These are phyloP conservation scores for Nemania sp. DNA, from an alignment of 2,329 filamentous ascomycete species.

Conservation along the genomic window DNA sequence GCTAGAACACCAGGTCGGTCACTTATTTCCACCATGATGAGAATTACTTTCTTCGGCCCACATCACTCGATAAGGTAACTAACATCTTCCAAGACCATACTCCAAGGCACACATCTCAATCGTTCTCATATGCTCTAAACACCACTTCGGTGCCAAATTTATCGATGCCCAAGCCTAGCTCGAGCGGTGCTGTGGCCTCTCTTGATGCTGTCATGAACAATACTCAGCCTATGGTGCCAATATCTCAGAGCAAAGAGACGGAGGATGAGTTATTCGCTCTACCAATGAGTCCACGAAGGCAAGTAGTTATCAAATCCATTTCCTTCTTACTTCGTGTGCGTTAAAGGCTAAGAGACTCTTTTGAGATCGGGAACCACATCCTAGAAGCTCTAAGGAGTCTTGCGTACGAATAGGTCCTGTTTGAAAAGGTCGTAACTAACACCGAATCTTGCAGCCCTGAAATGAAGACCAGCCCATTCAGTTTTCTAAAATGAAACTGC, in stretches of 20 bases:
- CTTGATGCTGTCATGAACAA: constrained; percentile 57
- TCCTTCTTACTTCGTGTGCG: neutral
- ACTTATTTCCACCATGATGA: neutral
- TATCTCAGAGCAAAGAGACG: constrained; percentile 59
- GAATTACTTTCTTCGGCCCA: constrained; percentile 47
- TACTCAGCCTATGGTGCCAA: constrained; percentile 27
- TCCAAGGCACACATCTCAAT: constrained; percentile 28
- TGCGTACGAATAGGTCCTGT: neutral
- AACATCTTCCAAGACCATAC: constrained; percentile 25
- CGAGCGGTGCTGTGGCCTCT: constrained; percentile 50
- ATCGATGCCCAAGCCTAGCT: constrained; percentile 26
- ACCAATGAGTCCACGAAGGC: constrained; percentile 81
- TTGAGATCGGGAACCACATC: neutral
- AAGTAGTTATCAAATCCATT: neutral
- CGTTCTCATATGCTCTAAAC: constrained; percentile 51
- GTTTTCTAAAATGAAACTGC: constrained; percentile 55
- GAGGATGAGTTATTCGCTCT: constrained; percentile 90
- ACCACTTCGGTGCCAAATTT: constrained; percentile 44
- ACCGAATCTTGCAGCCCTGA: constrained; percentile 69
- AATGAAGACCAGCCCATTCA: constrained; percentile 86
- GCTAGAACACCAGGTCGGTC: constrained; percentile 64
- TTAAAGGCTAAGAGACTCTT: neutral
- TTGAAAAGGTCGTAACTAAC: constrained; percentile 17
- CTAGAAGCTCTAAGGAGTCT: neutral
- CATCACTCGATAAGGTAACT: constrained; percentile 7